Base-by-base conservation (phyloP, 2,329 filamentous ascomycete species). In the Tolypocladium ovalisporum region DNA sequence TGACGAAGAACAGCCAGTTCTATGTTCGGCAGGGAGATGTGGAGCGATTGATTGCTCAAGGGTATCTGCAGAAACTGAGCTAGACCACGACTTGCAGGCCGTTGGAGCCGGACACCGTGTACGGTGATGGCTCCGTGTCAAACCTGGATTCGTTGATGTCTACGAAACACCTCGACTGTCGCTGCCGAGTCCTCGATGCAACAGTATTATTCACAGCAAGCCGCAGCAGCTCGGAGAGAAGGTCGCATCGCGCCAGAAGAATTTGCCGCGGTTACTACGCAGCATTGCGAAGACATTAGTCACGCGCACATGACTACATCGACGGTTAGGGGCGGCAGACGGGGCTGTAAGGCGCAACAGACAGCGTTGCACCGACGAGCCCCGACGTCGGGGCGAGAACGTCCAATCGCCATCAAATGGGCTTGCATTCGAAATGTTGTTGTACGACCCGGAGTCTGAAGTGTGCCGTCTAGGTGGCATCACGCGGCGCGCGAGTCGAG, bases 1-100 rank as follows among this genome's bases (percentile, higher is more conserved):
- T 99, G 76, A 96, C 91, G 40, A 97, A 96, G 74, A 97, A 99
- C 73, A 97, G 92, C 67, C 94, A 99, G 70, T 96, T 99, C 69
- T 97, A 95, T 68, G 94, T 99, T 42, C 84, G 93, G 52, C 90
- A 97, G 68, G 93, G 90, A 29, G 94, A 99, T 73, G 94, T 99
- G 8, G 94, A 99, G 73, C 83, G 92, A 54, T 73, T 99, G 65
- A 97, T 99, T 67, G 84, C 90, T 19, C 93, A 97, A 70, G 94
- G 94, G 24, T 99, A 97, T 74, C 77, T 99, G 62, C 92, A 97
- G 72, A 91, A 91, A 66, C 79, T 99, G 64, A 85, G 85, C 32
- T 57, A 40, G 52, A 19, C n/a, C 10, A 10, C 29, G 10, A 29
- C 42, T 54, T 44, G 35, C 17, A 27, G 39, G 29, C 35, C 36